Base-by-base conservation (phyloP, 225 moss, liverwort and hornwort genomes). In the Straminergon stramineum region DNA sequence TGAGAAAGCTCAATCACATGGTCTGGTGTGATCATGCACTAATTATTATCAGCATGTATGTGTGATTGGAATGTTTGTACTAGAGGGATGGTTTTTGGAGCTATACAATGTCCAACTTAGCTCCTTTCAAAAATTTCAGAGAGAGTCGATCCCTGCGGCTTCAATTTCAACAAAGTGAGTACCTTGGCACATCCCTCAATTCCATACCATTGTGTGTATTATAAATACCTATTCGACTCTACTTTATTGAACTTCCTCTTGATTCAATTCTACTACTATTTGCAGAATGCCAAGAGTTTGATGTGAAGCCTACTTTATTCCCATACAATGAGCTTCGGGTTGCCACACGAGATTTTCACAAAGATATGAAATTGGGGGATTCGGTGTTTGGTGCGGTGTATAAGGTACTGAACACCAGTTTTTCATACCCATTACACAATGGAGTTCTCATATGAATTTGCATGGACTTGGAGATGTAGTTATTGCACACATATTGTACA, bases 341-440 rank as follows among this genome's bases (percentile, higher is more conserved):
- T 31, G 75, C 48, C 30, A 75, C 75, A 1, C 31, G 1, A 75
- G 18, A 31, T 31, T 75, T 75, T 75, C 31, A 31, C 1, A 0
- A 1, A 11, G 19, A 51, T 51, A 31, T 19, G 75, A 18, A 11
- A 19, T 19, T 51, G 31, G 31, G 7, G 2, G 0, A 10, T 0
- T 2, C 17, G 10, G 0, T 0, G 2, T 6, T 0, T 10, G 74
- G 10, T 30, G 3, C 0, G 2, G 1, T 75, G 19, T 75, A 48
- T 18, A 75, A 31, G 31, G 75, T 75, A 48, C 4, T 19, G 6
- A 75, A 17, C n/a, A 75, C 31, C 11, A 48, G 2, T 19, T 18
- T 75, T 31, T 18, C 19, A 51, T 74, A 10, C 3, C 45, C 11
- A 30, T 30, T 18, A 4, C 31, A 31, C 31, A 70, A 13, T 70